phyloP scores from a whole-genome alignment of 495 filamentous ascomycete species.

The Lasiosphaeria ovina region DNA sequence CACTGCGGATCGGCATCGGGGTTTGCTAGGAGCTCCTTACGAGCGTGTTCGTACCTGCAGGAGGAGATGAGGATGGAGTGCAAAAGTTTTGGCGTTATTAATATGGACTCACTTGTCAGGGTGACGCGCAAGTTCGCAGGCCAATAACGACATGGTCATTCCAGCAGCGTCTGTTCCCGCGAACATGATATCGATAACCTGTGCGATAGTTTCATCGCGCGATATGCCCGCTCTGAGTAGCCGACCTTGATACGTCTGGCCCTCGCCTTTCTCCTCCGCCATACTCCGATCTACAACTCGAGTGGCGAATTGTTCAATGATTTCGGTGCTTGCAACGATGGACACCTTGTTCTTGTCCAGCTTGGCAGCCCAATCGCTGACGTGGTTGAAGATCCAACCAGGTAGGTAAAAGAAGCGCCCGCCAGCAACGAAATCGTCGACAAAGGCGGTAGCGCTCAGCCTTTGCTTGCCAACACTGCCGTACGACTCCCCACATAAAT shows the following conservation, averaged over 20 bases:
- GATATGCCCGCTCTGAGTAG: background rate
- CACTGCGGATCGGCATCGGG: slow-evolving; percentile 1
- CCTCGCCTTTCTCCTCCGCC: slow-evolving; percentile 3
- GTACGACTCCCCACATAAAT: background rate
- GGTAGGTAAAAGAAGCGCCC: background rate
- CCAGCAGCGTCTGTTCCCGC: background rate
- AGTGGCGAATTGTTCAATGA: background rate
- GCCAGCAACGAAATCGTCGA: background rate
- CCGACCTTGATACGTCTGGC: background rate
- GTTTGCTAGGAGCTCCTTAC: slow-evolving; percentile 2
- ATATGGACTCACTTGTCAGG: background rate
- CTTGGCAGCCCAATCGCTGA: background rate
- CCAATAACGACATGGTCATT: background rate
- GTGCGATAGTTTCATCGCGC: background rate
- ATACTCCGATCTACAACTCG: background rate
- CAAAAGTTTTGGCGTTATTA: too few species aligned
- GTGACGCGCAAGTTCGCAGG: background rate
- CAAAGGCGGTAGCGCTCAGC: background rate
- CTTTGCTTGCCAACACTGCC: background rate
- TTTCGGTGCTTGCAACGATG: background rate
- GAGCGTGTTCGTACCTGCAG: slow-evolving; percentile 11
- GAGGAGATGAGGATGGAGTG: background rate
- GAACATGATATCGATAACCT: background rate
- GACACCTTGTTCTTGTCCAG: background rate
- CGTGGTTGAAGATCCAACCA: background rate